Evolutionary conservation across 1,284 basidiomycete genomes (phyloP).

Genomic region (Puccinia brachypodii): DNA sequence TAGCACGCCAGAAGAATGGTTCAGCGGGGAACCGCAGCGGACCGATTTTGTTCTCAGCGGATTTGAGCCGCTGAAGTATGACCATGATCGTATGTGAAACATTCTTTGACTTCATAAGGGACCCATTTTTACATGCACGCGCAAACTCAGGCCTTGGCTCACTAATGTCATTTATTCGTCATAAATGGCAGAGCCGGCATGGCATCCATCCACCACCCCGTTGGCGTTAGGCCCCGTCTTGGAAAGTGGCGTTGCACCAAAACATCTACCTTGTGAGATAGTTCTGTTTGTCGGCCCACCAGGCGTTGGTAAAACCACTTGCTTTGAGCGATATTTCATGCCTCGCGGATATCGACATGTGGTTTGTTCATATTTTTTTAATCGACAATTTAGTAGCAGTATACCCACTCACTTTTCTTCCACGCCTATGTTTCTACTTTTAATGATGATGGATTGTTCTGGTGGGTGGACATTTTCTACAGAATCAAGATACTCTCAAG

Average conservation of each 20-base stretch:
- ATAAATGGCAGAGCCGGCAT: conserved; percentile 62
- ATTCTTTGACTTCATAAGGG: not conserved
- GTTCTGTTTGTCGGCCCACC: conserved; percentile 87
- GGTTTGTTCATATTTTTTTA: conserved; percentile 50
- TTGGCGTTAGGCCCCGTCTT: conserved; percentile 58
- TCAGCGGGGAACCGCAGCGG: conserved; percentile 64
- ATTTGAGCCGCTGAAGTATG: conserved; percentile 59
- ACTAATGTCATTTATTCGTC: not conserved
- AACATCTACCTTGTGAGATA: conserved; percentile 60
- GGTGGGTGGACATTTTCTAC: not conserved
- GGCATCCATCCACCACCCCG: conserved; percentile 67
- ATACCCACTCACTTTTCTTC: not conserved
- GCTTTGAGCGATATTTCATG: conserved; percentile 72
- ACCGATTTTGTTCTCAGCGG: conserved; percentile 63
- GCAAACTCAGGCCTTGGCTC: not conserved
- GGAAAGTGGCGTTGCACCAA: conserved; percentile 51
- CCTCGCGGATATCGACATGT: conserved; percentile 72
- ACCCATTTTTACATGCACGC: not conserved
- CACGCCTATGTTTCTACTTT: not conserved
- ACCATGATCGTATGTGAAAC: conserved; percentile 39
- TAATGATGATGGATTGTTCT: not conserved
- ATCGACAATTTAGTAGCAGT: not conserved
- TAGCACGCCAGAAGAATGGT: conserved; percentile 68
- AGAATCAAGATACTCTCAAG: conserved; percentile 77
- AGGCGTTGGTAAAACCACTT: conserved; percentile 79